Evolutionary conservation across 352 stramenopile species (phyloP), one percentile per base, ranked within the genome.

Genomic region (Globisporangium recalcitrans): DNA sequence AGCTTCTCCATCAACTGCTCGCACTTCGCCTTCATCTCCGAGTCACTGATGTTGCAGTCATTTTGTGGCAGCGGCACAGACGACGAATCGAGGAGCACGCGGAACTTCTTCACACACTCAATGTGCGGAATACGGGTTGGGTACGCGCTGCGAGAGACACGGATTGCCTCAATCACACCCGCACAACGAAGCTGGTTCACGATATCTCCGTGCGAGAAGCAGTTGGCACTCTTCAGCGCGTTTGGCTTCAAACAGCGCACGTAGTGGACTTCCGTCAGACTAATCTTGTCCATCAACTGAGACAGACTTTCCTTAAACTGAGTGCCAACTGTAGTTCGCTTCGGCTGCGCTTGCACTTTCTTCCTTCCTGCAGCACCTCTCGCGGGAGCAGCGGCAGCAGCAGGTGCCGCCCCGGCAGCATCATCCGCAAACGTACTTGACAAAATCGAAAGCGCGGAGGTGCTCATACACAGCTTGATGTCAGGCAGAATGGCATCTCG

Each of bases 191-290:
- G 62, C 58, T 96, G 87, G 51, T 80, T 90, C 22, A 95, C 86
- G 27, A 95, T 87, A 7, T 90, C 82, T 21, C 63, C 59, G 51
- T 93, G 85, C 4, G 79, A 72, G 53, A 91, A 93, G 47, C 76
- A 86, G 44, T 85, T 63, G 6, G 80, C 80, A 46, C 81, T 91
- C 68, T 95, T 95, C 8, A 87, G 54, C 3, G 69, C 54, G 52
- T 95, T 95, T 19, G 87, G 87, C 62, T 95, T 95, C 36, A 95
- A 52, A 65, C 87, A 95, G 7, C 87, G 85, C 32, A 95, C 86
- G 29, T 95, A 95, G 56, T 95, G 86, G 0, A 94, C 85, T 42
- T 93, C 84, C 0, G 87, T 95, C 8, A 89, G 73, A 14, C 85
- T 72, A 55, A 95, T 95, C 60, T 92, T 95, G 48, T 91, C 85